Conservation (phyloP, 1,284 basidiomycete species). For the Anthracocystis setariae region DNA sequence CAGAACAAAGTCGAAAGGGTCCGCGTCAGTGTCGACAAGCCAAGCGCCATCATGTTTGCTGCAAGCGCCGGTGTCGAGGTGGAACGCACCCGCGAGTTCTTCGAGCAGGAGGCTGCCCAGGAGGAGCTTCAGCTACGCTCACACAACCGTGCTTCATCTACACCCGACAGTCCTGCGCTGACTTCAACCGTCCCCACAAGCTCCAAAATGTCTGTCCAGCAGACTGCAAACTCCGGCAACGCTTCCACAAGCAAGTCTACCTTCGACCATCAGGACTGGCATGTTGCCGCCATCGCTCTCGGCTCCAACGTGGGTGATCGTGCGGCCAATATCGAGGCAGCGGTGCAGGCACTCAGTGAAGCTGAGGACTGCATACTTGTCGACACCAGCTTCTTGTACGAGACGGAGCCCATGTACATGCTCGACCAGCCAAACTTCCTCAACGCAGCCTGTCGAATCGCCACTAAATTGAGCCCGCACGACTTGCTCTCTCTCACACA, state of each 20-base stretch:
- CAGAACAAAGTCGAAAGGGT: conserved; percentile 55
- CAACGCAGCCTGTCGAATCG: conserved; percentile 88
- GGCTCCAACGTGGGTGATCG: conserved; percentile 92
- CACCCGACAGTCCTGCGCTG: neutral
- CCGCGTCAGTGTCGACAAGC: conserved; percentile 77
- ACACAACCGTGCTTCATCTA: conserved; percentile 1
- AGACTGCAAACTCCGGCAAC: neutral
- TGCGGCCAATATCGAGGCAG: conserved; percentile 82
- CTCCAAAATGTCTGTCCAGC: neutral
- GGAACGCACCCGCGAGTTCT: conserved; percentile 70
- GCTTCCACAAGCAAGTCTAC: neutral
- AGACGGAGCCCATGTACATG: conserved; percentile 95
- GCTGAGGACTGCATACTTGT: conserved; percentile 69
- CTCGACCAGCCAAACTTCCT: conserved; percentile 87
- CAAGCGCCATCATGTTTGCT: conserved; percentile 79
- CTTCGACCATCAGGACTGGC: conserved; percentile 31
- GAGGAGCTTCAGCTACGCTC: conserved; percentile 27
- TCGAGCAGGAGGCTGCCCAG: conserved; percentile 39
- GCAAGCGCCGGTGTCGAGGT: conserved; percentile 75
- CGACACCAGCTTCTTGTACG: conserved; percentile 90
- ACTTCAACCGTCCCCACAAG: neutral
- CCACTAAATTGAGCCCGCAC: conserved; percentile 77
- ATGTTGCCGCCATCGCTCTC: conserved; percentile 77
- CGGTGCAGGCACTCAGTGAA: conserved; percentile 72
- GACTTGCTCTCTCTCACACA: conserved; percentile 79